Base-by-base conservation (phyloP, 2,329 filamentous ascomycete species). In the Colletotrichum brevisporum region DNA sequence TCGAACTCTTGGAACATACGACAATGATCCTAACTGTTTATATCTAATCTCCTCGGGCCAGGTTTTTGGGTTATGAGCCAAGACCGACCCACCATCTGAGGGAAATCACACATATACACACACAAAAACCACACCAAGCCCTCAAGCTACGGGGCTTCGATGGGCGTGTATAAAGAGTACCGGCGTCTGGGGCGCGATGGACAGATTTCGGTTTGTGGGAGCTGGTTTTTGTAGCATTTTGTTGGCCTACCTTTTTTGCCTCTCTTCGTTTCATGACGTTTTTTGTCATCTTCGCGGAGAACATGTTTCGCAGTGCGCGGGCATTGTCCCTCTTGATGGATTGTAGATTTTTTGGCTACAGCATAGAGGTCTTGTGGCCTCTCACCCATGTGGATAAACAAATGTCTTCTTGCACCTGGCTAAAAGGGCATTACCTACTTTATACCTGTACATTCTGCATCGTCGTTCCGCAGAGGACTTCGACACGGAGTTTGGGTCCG, bases 11-110 rank as follows among this genome's bases (percentile, higher is more conserved):
- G 64, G 53, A 70, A 70, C 64, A 63, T 68, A 61, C 51, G 63
- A 61, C 62, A 36, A 61, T 67, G 67, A 69, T 70, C 67, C 64
- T 70, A 67, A 70, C 58, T 70, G 67, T 70, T 68, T 70, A 70
- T 63, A 70, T 58, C 54, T 70, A 70, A 70, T 70, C 67, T 69
- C 67, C 63, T 31, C 41, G 61, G 55, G 67, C n/a, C 4, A n/a
- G 36, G 62, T 31, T 15, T 54, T 52, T 16, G 26, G 6, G 6
- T 55, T 36, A 18, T 15, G 18, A 47, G 45, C 16, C 31, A 21
- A 6, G 18, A 16, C 52, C 55, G 45, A n/a, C 15, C 45, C 56
- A 16, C 55, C 63, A 61, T 56, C 62, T 51, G 67, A 67, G 63
- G 54, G 21, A 61, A 57, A 56, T 51, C 62, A 47, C 26, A 65